Base-by-base conservation (phyloP, 75 land plant species). In the Picea glauca region DNA sequence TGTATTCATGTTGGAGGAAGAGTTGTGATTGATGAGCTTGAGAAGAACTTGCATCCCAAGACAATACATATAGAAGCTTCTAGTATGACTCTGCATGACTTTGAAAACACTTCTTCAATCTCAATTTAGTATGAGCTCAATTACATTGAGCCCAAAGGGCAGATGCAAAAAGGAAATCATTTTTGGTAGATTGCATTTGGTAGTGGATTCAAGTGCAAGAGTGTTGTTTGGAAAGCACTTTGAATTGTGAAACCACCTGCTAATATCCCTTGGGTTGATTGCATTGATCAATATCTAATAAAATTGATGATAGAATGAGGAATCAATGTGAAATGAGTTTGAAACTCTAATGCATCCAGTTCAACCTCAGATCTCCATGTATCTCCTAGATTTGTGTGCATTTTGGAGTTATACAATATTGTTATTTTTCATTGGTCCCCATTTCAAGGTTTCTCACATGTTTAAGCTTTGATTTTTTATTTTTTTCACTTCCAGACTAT, bases 1-100 rank as follows among this genome's bases (percentile, higher is more conserved):
- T 89, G 91, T 82, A 85, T 87, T 76, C 91, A 89, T 75, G 91
- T 90, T 2, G 90, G 90, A 13, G 91, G 91, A 35, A 59, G 91
- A 23, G 91, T 87, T 4, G 91, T 89, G 20, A 88, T 89, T 40
- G 90, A 89, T 73, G 91, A 89, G 81, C 87, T 89, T 23, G 90
- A 89, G 76, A 89, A 84, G 77, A 88, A 89, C 62, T 76, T 89
- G 65, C 91, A 88, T 81, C 85, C 88, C 14, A 58, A 65, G 32
- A 76, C 87, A 13, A 26, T 72, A 61, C 91, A 89, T 67, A 84
- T 82, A 8, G 90, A 89, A 82, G 78, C 91, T 8, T 89, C 91
- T 4, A 33, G 90, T 67, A 88, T 88, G 91, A 82, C 90, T 15
- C 79, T 89, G 35, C 87, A 89, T 74, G 74, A 87, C 56, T 90